Evolutionary conservation across 108 stramenopile genomes (phyloP), one percentile per base, ranked within the genome.

Genomic region (Bacterosira constricta): DNA sequence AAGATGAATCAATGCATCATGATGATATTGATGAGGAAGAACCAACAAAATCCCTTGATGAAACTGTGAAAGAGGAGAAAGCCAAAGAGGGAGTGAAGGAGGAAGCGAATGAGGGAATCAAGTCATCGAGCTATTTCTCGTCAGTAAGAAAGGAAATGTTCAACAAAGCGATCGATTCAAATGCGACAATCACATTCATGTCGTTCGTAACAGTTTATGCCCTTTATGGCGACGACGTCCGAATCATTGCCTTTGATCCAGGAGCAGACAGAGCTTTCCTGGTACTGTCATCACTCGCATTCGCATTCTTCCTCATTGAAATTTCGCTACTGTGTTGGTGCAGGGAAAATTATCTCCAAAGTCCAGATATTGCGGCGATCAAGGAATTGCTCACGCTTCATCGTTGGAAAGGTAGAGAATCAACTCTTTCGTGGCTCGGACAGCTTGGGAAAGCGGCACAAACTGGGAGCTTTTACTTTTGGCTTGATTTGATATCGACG

Each of bases 381-480:
- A 57, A 50, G 55, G 49, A 71, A 7, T 62, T 67, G 23, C 38
- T 52, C 57, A 69, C 73, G 26, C 32, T 69, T 12, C 44, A 42
- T 25, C 13, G 31, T 26, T 68, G 72, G 65, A 41, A 47, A 13
- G 36, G 13, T 12, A 34, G 64, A 45, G 30, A 50, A 45, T 57
- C 73, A 6, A 54, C 39, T 17, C 20, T 71, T 11, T 63, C 60
- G 21, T 66, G 70, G 70, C 11, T 79, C 3, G 21, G 44, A 35
- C 39, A 64, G 23, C 23, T 79, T 32, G 57, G 69, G 39, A 69
- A 84, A 23, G 65, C 73, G 2, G 23, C 73, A 45, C 80, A 77
- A 45, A 9, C 71, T 56, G 61, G 80, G 10, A 83, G 83, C 80
- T 92, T 92, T 56, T 92, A 87, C 66, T 92, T 90, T 68, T 90